Evolutionary conservation across 805 yeast genomes (phyloP).

Genomic region (Zygosaccharomyces rouxii): DNA sequence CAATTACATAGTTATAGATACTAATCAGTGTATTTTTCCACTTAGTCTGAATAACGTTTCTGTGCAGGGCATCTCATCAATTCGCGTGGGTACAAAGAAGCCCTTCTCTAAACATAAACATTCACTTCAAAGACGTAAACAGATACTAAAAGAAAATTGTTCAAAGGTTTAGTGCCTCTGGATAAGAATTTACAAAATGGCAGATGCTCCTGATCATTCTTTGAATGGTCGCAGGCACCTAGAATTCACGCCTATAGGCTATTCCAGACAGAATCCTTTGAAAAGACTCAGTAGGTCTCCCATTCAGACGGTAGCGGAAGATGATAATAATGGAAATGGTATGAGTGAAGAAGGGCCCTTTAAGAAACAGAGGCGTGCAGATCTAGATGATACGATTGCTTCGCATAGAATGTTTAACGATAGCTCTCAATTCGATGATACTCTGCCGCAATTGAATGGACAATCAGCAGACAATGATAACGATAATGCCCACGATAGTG

Average conservation of each 20-base stretch:
- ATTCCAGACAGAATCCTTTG: slow-evolving; percentile 17
- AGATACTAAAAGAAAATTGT: neutral
- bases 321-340: neutral
- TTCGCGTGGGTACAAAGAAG: slow-evolving; percentile 7
- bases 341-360: slow-evolving; percentile 11
- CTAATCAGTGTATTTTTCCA: neutral
- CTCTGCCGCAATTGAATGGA: slow-evolving; percentile 24
- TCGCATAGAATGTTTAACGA: slow-evolving; percentile 30
- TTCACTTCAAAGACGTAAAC: neutral
- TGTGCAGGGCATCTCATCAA: neutral
- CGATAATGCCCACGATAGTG: slow-evolving; percentile 1
- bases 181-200: neutral
- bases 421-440: slow-evolving; percentile 33
- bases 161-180: neutral
- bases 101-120: slow-evolving; percentile 3
- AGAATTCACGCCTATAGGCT: slow-evolving; percentile 45
- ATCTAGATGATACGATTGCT: slow-evolving; percentile 25
- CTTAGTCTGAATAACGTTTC: neutral
- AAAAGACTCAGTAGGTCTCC: slow-evolving; percentile 9
- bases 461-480: neutral
- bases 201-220: neutral
- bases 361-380: slow-evolving; percentile 17
- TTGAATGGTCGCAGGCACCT: slow-evolving; percentile 19
- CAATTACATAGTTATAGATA: neutral
- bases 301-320: slow-evolving; percentile 2